phyloP scores from a whole-genome alignment of 2,329 filamentous ascomycete species.

The Knufia petricola region DNA sequence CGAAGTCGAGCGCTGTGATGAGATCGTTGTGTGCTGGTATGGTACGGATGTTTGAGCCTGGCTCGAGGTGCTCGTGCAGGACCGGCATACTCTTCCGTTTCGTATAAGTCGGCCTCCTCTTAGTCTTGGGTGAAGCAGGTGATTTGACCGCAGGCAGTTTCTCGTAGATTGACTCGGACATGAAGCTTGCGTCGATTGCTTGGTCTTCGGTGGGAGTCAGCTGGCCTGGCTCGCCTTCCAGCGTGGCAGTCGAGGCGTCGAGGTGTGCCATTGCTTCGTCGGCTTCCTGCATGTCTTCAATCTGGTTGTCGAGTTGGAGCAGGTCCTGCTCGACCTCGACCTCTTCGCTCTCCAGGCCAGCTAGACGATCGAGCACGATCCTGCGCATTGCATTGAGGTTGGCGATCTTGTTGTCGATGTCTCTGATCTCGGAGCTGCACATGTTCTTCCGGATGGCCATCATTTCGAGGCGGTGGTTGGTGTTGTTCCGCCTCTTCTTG shows the following conservation, averaged over 20 bases:
- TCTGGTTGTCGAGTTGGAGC: slow-evolving; percentile 49
- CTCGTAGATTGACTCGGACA: slow-evolving; percentile 96
- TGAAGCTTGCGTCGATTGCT: slow-evolving; percentile 57
- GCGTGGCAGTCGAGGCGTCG: slow-evolving; percentile 24
- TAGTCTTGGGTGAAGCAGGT: slow-evolving; percentile 33
- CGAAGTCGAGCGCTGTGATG: slow-evolving; percentile 88
- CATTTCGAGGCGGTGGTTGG: slow-evolving; percentile 84
- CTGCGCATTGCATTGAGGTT: slow-evolving; percentile 88
- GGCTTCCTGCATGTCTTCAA: slow-evolving; percentile 55
- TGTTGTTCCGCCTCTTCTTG: slow-evolving; percentile 66
- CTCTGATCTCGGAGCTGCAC: slow-evolving; percentile 89
- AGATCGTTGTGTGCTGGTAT: slow-evolving; percentile 79
- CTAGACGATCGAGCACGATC: slow-evolving; percentile 80
- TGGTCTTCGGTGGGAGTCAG: slow-evolving; percentile 35
- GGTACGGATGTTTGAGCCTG: slow-evolving; percentile 79
- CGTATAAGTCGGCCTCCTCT: slow-evolving; percentile 38
- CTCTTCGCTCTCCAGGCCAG: slow-evolving; percentile 82
- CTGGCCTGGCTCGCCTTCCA: slow-evolving; percentile 25
- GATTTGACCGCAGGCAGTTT: slow-evolving; percentile 56
- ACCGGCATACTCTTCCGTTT: slow-evolving; percentile 82
- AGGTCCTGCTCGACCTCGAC: slow-evolving; percentile 78
- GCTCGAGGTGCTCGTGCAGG: slow-evolving; percentile 87
- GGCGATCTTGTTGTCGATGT: slow-evolving; percentile 93
- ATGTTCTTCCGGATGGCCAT: slow-evolving; percentile 90
- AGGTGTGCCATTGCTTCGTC: slow-evolving; percentile 30